Conservation (phyloP, 2,329 filamentous ascomycete species). For the Cryphonectria nitschkei region DNA sequence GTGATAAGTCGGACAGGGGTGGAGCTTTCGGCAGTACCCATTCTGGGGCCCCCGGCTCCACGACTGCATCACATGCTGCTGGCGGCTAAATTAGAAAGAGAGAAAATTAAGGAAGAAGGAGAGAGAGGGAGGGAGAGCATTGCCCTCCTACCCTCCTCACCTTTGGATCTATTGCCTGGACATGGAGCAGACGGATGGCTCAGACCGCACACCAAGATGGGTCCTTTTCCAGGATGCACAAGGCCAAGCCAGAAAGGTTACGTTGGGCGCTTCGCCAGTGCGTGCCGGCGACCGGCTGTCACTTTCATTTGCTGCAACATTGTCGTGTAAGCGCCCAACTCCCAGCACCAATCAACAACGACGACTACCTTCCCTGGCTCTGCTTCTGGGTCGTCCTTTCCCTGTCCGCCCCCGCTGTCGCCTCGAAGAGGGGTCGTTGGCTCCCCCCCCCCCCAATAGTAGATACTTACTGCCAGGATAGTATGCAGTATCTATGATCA, state of each 20-base stretch:
- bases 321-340: constrained; percentile 25
- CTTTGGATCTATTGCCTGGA: background rate
- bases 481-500: background rate
- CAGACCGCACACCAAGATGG: background rate
- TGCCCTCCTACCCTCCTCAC: constrained; percentile 3
- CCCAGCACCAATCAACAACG: constrained; percentile 25
- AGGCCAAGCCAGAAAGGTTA: constrained; percentile 22
- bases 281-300: constrained; percentile 5
- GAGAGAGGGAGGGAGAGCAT: no score
- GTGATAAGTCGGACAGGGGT: constrained; percentile 19
- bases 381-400: background rate
- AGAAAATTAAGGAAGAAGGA: background rate
- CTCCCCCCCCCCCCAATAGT: no score
- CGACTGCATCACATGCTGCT: background rate
- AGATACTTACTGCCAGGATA: background rate
- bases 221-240: background rate
- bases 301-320: constrained; percentile 25
- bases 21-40: constrained; percentile 20
- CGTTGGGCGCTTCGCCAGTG: constrained; percentile 24
- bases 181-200: background rate
- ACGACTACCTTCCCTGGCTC: background rate
- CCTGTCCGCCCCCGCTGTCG: background rate
- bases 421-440: background rate
- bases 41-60: background rate
- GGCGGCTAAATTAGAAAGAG: background rate